These are phyloP conservation scores for Yarrowia divulgata DNA, from an alignment of 805 yeast species.

Conservation along the genomic window DNA sequence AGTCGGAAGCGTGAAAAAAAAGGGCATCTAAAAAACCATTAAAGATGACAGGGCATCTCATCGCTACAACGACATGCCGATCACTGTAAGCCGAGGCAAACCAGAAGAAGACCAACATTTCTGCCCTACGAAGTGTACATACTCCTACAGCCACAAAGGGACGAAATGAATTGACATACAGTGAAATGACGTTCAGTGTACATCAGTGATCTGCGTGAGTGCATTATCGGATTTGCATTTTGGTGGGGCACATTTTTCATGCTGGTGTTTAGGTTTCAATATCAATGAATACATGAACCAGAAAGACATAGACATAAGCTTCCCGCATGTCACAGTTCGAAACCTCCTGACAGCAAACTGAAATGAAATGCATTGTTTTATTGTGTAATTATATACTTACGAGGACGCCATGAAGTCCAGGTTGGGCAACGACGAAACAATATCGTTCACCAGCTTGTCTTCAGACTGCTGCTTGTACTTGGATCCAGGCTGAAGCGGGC, in stretches of 20 bases:
- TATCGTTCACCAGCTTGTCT: slow-evolving; percentile 27
- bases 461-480: slow-evolving; percentile 30
- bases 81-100: slow-evolving; percentile 22
- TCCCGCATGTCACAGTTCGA: neutral
- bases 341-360: neutral
- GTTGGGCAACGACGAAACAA: slow-evolving; percentile 15
- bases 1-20: slow-evolving; percentile 7
- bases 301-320: neutral
- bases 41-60: slow-evolving; percentile 4
- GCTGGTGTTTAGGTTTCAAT: neutral
- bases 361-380: neutral
- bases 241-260: slow-evolving; percentile 26
- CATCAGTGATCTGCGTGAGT: neutral
- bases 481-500: slow-evolving; percentile 22
- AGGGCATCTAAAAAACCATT: no score
- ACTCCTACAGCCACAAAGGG: neutral
- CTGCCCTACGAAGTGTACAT: neutral
- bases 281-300: neutral
- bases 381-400: neutral
- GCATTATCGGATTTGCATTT: slow-evolving; percentile 26
- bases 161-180: no score
- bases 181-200: no score
- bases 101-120: neutral
- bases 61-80: slow-evolving; percentile 4
- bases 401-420: slow-evolving; percentile 7